Conservation (phyloP, 106 monocot genomes). For the Alisma plantagoaquatica region DNA sequence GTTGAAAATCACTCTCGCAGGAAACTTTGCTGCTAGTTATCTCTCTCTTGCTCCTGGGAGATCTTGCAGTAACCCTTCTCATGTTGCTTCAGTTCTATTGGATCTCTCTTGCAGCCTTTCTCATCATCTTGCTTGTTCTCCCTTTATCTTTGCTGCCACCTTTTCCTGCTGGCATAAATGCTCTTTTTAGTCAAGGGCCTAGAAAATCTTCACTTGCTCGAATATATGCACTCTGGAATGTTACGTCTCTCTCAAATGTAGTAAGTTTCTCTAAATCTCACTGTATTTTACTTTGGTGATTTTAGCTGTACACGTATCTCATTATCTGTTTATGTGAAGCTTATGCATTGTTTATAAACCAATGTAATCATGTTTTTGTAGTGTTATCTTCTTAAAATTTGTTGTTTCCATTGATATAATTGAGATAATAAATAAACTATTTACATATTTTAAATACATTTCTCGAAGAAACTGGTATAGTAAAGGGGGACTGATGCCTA, state of each 20-base stretch:
- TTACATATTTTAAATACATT: background rate
- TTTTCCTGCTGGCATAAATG: conserved; percentile 84
- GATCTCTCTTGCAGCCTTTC: conserved; percentile 83
- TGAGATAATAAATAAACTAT: background rate
- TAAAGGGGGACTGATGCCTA: too few relatives aligned
- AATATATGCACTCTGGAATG: conserved; percentile 92
- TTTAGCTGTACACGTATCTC: background rate
- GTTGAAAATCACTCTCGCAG: conserved; percentile 30
- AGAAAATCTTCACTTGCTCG: conserved; percentile 78
- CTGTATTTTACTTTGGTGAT: background rate
- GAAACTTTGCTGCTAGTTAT: conserved; percentile 75
- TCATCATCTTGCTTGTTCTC: conserved; percentile 70
- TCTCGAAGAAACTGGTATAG: too few relatives aligned
- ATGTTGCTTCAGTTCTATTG: conserved; percentile 73
- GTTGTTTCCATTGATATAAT: background rate
- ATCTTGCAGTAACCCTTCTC: conserved; percentile 64
- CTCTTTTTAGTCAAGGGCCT: conserved; percentile 78
- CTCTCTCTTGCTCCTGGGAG: conserved; percentile 58
- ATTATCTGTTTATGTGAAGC: background rate
- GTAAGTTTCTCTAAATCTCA: conserved; percentile 31
- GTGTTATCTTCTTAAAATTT: background rate
- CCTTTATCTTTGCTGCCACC: conserved; percentile 76
- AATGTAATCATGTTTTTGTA: too few relatives aligned
- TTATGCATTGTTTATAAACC: background rate
- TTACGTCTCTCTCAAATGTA: conserved; percentile 70